A percentile compares a stretch with the other conserved stretches of the same genome.
These are phyloP conservation scores for Termitomyces sp. DNA, from an alignment of 768 basidiomycete species.

Conservation along the genomic window DNA sequence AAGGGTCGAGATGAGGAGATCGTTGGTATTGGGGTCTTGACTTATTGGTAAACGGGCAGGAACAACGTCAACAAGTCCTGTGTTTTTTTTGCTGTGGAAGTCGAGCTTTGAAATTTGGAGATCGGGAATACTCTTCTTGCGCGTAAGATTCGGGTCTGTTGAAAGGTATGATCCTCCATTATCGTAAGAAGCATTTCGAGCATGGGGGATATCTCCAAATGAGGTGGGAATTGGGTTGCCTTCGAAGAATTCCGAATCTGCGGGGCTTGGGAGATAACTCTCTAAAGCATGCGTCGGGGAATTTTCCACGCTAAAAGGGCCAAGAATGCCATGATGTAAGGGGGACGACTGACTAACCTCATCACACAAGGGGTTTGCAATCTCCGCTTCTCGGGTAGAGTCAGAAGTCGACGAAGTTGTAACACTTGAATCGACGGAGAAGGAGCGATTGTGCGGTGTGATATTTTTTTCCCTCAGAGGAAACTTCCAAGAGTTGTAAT, in stretches of 20 bases:
- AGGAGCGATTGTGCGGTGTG: conserved; percentile 53
- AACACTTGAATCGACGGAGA: conserved; percentile 58
- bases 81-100: conserved; percentile 23
- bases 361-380: conserved; percentile 15
- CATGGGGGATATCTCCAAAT: conserved; percentile 32
- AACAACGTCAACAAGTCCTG: conserved; percentile 20
- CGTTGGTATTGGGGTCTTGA: conserved; percentile 18
- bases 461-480: conserved; percentile 30
- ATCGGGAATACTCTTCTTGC: conserved; percentile 88
- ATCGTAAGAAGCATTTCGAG: conserved; percentile 49
- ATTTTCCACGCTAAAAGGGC: conserved; percentile 33
- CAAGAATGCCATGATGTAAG: conserved; percentile 43
- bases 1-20: conserved; percentile 34
- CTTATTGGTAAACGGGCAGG: not conserved
- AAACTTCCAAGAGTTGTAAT: conserved; percentile 42
- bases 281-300: conserved; percentile 52
- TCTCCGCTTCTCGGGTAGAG: conserved; percentile 26
- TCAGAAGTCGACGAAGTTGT: conserved; percentile 48
- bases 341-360: conserved; percentile 42
- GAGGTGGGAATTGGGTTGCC: conserved; percentile 23
- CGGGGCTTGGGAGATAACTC: conserved; percentile 53
- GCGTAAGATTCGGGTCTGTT: conserved; percentile 34
- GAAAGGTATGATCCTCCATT: conserved; percentile 34
- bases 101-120: conserved; percentile 53
- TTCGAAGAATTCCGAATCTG: conserved; percentile 51